Percentiles rank a stretch among this genome's conserved stretches.
These are phyloP conservation scores for Gryganskiella cystojenkinii DNA, from an alignment of 192 early-diverging fungal genomes.

Conservation along the genomic window DNA sequence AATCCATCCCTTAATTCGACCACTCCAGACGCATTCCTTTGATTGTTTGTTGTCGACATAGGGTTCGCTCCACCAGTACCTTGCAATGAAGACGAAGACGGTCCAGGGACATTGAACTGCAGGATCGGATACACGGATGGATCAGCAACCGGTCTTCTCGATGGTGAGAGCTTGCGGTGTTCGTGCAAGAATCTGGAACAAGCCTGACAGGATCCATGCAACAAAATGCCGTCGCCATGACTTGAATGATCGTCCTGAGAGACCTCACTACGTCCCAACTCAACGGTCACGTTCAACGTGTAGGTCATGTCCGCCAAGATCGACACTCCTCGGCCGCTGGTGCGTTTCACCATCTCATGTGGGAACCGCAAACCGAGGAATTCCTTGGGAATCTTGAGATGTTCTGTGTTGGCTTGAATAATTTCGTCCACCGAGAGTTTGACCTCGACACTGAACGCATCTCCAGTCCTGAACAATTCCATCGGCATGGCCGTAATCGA, in stretches of 20 bases:
- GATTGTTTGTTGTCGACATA: background rate
- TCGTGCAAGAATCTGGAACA: conserved; percentile 44
- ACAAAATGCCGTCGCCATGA: conserved; percentile 3
- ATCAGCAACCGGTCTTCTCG: conserved; percentile 1
- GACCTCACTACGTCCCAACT: conserved; percentile 11
- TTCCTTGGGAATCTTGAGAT: conserved; percentile 16
- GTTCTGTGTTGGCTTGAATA: background rate
- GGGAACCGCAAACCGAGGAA: conserved; percentile 37
- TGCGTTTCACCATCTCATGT: conserved; percentile 30
- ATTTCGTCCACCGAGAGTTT: background rate
- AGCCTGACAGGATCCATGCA: conserved; percentile 18
- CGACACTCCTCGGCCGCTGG: conserved; percentile 12
- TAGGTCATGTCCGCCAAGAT: conserved; percentile 45
- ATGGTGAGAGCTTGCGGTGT: conserved; percentile 17
- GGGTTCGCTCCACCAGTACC: background rate
- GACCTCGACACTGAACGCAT: conserved; percentile 32
- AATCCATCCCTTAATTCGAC: conserved; percentile 32
- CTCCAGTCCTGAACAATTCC: conserved; percentile 36
- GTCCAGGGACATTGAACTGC: conserved; percentile 33
- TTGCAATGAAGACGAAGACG: background rate
- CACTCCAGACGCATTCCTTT: conserved; percentile 19
- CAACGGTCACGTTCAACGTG: conserved; percentile 1
- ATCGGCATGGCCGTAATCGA: background rate
- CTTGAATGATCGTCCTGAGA: background rate
- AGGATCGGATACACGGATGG: conserved; percentile 30